phyloP scores from a whole-genome alignment of 306 rosid species.

The Delonix regia region DNA sequence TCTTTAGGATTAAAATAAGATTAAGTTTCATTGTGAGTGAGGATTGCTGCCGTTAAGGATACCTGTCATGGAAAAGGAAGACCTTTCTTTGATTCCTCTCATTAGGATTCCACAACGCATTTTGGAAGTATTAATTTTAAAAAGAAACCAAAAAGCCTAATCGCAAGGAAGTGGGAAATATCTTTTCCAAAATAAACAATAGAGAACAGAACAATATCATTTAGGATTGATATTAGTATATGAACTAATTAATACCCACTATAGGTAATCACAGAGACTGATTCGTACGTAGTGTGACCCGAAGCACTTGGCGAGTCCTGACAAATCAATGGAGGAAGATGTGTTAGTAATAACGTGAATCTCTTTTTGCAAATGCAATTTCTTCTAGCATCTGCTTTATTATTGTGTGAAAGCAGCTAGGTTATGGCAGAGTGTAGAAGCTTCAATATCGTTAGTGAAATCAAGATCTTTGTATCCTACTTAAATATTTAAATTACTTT shows the following conservation, averaged over 20 bases:
- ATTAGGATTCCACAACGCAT: slow-evolving; percentile 50
- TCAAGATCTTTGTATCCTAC: slow-evolving; percentile 32
- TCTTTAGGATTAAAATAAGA: slow-evolving; percentile 16
- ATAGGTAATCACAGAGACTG: slow-evolving; percentile 27
- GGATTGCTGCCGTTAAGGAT: slow-evolving; percentile 54
- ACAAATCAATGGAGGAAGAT: slow-evolving; percentile 56
- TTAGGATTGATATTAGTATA: slow-evolving; percentile 34
- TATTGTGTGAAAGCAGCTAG: slow-evolving; percentile 39
- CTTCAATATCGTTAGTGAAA: slow-evolving; percentile 42
- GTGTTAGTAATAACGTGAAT: slow-evolving; percentile 62
- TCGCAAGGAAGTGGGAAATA: slow-evolving; percentile 38
- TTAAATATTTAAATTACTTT: slow-evolving; percentile 27
- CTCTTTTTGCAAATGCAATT: slow-evolving; percentile 34
- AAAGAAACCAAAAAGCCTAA: slow-evolving; percentile 48
- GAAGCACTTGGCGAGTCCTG: slow-evolving; percentile 51
- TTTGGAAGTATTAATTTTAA: slow-evolving; percentile 6
- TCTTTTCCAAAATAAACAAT: slow-evolving; percentile 28
- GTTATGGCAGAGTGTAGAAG: slow-evolving; percentile 38
- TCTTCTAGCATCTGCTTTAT: slow-evolving; percentile 48
- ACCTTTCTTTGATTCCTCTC: slow-evolving; percentile 40
- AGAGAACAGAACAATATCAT: slow-evolving; percentile 16
- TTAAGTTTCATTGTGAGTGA: slow-evolving; percentile 30
- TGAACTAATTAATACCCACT: slow-evolving; percentile 37
- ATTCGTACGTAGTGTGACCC: slow-evolving; percentile 34
- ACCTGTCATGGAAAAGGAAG: slow-evolving; percentile 41